Base-by-base conservation (phyloP, 768 basidiomycete species). In the Kwoniella sp. region DNA sequence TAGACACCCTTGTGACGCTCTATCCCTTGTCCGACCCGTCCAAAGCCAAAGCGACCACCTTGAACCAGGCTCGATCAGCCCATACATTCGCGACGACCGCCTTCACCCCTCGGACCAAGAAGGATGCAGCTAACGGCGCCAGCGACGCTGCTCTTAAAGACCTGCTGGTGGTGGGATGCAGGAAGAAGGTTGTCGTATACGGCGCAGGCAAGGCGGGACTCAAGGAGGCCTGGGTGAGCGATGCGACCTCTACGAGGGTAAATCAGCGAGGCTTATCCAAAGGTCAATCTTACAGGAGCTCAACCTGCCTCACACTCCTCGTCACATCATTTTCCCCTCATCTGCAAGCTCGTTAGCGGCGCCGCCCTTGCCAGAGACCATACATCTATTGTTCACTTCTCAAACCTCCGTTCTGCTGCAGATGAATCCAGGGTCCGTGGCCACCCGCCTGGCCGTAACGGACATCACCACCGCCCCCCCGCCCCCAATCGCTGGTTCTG, bases 261-360 rank as follows among this genome's bases (percentile, higher is more conserved):
- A n/a, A n/a, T n/a, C n/a, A n/a, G n/a, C n/a, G n/a, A n/a, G n/a
- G n/a, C n/a, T n/a, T n/a, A n/a, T 28, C 36, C 5, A 41, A 15
- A 15, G n/a, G 11, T 27, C 20, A 9, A 39, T 10, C 37, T 31
- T 22, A 15, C 44, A 92, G 87, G 93, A 98, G 80, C 77, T 83
- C 3, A 64, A 78, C 0, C 78, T 96, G 3, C 87, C 92, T 11
- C 93, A 98, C 70, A 90, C 91, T 8, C 85, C 95, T n/a, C 82
- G 95, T 33, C 79, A 81, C 0, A 84, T 95, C 43, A 78, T 84
- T 2, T 92, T 96, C 69, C 73, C 89, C 43, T 83, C 25, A 56
- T 89, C 32, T 83, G 88, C 70, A 79, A 90, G 34, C 5, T 88
- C 89, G 0, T 83, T 85, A 0, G 77, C 86, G 14, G 86, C 22